Conservation (phyloP, 1,139 yeast species). For the Pichia sp. region DNA sequence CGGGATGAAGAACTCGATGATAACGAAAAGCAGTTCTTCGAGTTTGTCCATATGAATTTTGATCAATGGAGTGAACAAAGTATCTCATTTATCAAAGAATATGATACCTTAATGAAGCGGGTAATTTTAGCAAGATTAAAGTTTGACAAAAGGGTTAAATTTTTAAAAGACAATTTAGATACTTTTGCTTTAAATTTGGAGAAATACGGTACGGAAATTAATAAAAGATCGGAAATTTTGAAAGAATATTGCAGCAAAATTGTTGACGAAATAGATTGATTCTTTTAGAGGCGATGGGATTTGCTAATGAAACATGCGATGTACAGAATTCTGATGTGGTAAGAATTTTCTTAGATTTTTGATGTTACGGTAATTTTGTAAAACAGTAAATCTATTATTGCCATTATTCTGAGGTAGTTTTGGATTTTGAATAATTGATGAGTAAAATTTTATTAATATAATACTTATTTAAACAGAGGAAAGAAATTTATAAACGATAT, state of each 20-base stretch:
- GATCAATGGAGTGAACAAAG: constrained; percentile 39
- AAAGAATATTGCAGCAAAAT: constrained; percentile 41
- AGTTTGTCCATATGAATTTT: constrained; percentile 31
- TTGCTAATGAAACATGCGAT: not conserved
- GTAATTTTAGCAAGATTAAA: constrained; percentile 38
- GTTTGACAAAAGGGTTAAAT: constrained; percentile 38
- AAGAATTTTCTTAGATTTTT: not conserved
- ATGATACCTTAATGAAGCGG: constrained; percentile 33
- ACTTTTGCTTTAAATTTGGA: constrained; percentile 37
- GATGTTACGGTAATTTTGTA: not conserved
- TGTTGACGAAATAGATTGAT: constrained; percentile 28
- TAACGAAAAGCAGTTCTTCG: constrained; percentile 23
- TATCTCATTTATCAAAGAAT: constrained; percentile 31
- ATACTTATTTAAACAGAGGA: constrained; percentile 13
- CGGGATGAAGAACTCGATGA: constrained; percentile 12
- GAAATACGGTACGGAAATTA: constrained; percentile 35
- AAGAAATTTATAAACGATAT: constrained; percentile 4
- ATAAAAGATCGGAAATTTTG: constrained; percentile 35
- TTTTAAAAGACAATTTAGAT: constrained; percentile 32
- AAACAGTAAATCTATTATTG: not conserved
- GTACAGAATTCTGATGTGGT: not conserved
- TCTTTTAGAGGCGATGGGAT: not conserved
- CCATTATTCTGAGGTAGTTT: not conserved
- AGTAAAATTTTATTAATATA: constrained; percentile 13
- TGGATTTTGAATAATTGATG: not conserved